These are phyloP conservation scores for Aspergillus taichungensis DNA, from an alignment of 495 filamentous ascomycete genomes.

Conservation along the genomic window DNA sequence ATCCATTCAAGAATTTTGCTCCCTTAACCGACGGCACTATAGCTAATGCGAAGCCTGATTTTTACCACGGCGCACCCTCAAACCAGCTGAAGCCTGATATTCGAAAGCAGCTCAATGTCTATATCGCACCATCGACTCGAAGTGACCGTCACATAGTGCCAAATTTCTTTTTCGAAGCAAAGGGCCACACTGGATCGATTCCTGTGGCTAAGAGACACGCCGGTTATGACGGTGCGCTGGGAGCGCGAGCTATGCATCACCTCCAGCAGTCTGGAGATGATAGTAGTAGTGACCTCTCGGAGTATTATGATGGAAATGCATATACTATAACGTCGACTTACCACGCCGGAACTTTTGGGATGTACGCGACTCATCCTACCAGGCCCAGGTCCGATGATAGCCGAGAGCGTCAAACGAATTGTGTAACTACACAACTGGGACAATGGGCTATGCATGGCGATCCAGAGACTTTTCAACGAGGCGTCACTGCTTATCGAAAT, in stretches of 20 bases:
- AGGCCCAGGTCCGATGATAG: not conserved
- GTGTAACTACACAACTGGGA: conserved; percentile 1
- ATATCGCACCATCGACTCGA: conserved; percentile 30
- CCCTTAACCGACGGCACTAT: conserved; percentile 18
- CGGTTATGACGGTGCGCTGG: conserved; percentile 33
- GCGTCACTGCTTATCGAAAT: conserved; percentile 1
- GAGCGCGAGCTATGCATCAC: conserved; percentile 35
- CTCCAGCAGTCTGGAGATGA: conserved; percentile 33
- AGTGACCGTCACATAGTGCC: conserved; percentile 25
- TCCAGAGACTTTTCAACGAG: not conserved
- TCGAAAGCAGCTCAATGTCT: conserved; percentile 8
- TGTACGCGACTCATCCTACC: conserved; percentile 12
- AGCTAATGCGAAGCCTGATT: conserved; percentile 7
- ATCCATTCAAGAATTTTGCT: conserved; percentile 25
- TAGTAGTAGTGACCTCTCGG: conserved; percentile 15
- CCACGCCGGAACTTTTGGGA: conserved; percentile 3
- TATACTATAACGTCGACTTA: conserved; percentile 28
- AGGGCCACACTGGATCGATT: conserved; percentile 21
- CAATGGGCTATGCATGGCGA: not conserved
- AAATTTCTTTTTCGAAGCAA: conserved; percentile 36
- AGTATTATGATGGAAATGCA: conserved; percentile 38
- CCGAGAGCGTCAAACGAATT: not conserved
- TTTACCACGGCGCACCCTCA: conserved; percentile 9
- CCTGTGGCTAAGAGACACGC: conserved; percentile 30
- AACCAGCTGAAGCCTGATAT: conserved; percentile 12